Conservation (phyloP, 2,329 filamentous ascomycete genomes). For the Calonectria hawksworthii region DNA sequence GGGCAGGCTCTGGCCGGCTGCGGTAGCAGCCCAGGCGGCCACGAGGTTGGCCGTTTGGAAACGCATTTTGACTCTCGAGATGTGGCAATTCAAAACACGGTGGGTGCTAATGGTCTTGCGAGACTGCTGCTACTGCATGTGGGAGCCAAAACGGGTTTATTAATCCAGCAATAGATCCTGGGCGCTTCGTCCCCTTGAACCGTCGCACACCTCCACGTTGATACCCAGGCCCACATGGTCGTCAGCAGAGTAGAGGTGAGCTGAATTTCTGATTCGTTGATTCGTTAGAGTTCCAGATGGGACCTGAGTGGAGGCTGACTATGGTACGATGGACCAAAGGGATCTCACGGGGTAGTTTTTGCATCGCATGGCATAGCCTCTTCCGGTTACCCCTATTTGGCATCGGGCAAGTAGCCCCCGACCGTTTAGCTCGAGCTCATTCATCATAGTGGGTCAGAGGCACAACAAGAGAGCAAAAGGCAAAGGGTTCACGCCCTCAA, state of each 20-base stretch:
- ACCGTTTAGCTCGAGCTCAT: background rate
- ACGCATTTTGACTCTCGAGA: background rate
- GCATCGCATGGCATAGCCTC: background rate
- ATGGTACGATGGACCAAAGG: background rate
- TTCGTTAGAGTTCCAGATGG: background rate
- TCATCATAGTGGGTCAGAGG: background rate
- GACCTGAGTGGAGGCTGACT: background rate
- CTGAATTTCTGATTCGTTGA: background rate
- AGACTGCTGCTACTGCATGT: background rate
- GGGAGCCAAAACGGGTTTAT: slow-evolving; percentile 2
- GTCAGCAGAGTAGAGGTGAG: background rate
- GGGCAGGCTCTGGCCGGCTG: background rate
- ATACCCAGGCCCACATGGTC: background rate
- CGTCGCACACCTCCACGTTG: background rate
- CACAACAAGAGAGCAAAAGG: background rate
- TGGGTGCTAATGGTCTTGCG: background rate
- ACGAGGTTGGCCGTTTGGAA: background rate
- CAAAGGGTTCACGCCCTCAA: background rate
- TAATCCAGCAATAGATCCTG: background rate
- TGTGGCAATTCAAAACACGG: background rate
- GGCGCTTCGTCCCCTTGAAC: too few species aligned
- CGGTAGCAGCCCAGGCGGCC: slow-evolving; percentile 1
- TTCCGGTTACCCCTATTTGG: background rate
- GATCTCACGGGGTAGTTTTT: background rate
- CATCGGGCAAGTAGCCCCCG: background rate